Percentiles rank a stretch among this genome's conserved stretches.
Evolutionary conservation across 768 basidiomycete genomes (phyloP).

Genomic region (Boletus huronensis): DNA sequence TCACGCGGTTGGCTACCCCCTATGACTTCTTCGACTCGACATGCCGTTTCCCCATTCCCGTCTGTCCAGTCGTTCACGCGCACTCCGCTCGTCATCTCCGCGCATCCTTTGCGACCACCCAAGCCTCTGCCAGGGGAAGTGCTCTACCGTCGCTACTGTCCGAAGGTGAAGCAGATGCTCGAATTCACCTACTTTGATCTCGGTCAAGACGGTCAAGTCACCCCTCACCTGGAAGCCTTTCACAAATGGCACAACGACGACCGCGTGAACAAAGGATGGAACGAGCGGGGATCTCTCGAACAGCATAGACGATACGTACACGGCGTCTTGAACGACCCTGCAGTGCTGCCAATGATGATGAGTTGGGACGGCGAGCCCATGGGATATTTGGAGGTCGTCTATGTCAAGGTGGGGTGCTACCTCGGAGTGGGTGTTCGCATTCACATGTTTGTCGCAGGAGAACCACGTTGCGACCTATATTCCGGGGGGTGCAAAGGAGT

Average conservation of each 20-base stretch:
- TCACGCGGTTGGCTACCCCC: constrained; percentile 32
- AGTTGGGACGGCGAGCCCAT: constrained; percentile 43
- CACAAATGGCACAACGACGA: constrained; percentile 48
- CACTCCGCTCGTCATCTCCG: constrained; percentile 43
- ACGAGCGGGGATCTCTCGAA: constrained; percentile 42
- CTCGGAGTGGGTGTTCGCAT: neutral
- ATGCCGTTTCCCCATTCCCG: constrained; percentile 33
- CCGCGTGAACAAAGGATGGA: constrained; percentile 46
- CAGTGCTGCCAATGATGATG: constrained; percentile 40
- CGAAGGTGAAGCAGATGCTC: constrained; percentile 33
- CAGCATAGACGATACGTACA: constrained; percentile 42
- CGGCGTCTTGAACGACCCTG: constrained; percentile 35
- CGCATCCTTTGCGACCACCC: constrained; percentile 48
- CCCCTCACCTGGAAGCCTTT: constrained; percentile 41
- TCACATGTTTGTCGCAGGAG: constrained; percentile 9
- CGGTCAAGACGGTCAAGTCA: constrained; percentile 7
- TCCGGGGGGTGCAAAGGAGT: constrained; percentile 27
- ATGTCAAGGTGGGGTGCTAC: constrained; percentile 38
- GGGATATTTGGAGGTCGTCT: constrained; percentile 47
- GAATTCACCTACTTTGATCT: constrained; percentile 30
- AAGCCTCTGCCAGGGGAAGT: constrained; percentile 42
- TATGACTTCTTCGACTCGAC: constrained; percentile 27
- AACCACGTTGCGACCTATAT: constrained; percentile 25
- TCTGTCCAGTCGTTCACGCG: constrained; percentile 41
- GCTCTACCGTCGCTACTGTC: constrained; percentile 37